These are phyloP conservation scores for Skeletonema costatum DNA, from an alignment of 108 stramenopile genomes.

Conservation along the genomic window DNA sequence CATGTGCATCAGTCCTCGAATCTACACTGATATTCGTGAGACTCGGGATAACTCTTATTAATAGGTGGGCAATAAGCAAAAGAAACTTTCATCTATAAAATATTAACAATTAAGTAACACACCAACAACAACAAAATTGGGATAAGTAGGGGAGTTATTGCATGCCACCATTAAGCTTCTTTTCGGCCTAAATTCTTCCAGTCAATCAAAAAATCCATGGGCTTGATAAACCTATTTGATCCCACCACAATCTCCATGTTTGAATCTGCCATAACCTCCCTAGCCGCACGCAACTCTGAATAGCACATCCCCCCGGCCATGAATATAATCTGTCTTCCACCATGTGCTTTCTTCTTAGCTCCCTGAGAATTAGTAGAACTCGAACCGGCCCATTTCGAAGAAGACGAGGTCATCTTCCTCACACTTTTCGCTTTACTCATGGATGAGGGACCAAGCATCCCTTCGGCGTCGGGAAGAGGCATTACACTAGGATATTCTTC, in stretches of 20 bases:
- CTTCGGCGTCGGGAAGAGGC: constrained; percentile 75
- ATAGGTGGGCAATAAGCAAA: not conserved
- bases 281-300: constrained; percentile 81
- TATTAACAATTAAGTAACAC: constrained; percentile 2
- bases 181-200: constrained; percentile 28
- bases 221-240: constrained; percentile 70
- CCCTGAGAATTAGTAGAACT: not conserved
- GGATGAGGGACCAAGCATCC: constrained; percentile 16
- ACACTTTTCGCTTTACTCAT: constrained; percentile 45
- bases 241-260: constrained; percentile 86
- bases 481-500: constrained; percentile 90
- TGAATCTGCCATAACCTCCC: constrained; percentile 78
- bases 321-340: constrained; percentile 86
- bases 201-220: constrained; percentile 68
- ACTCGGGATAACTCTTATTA: constrained; percentile 65
- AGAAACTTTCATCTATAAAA: constrained; percentile 5
- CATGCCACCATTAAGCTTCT: not conserved
- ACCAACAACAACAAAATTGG: not conserved
- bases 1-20: constrained; percentile 92
- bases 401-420: constrained; percentile 42
- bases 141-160: not conserved
- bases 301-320: constrained; percentile 88
- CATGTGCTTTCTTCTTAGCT: constrained; percentile 42
- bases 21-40: constrained; percentile 71
- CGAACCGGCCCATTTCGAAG: constrained; percentile 59